Conservation (phyloP, 495 filamentous ascomycete species). For the Aspergillus diversus region DNA sequence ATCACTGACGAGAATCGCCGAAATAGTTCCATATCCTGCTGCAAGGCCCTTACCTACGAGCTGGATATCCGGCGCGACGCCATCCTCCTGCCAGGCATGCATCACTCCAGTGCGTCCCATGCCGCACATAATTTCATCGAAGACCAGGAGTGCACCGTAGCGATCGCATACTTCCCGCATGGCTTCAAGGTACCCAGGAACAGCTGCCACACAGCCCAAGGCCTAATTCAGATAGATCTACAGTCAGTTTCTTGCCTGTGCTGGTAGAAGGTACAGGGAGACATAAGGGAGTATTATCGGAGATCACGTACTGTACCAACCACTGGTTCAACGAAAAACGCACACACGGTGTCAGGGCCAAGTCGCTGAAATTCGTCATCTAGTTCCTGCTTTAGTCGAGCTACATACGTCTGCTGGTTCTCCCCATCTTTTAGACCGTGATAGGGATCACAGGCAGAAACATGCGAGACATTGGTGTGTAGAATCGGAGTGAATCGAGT, state of each 20-base stretch:
- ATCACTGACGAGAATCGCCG: constrained; percentile 38
- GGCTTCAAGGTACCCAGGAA: constrained; percentile 41
- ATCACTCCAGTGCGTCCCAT: constrained; percentile 43
- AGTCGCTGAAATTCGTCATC: constrained; percentile 65
- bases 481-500: neutral
- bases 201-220: constrained; percentile 44
- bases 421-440: constrained; percentile 37
- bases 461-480: constrained; percentile 28
- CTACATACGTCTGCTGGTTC: constrained; percentile 37
- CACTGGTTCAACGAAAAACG: constrained; percentile 66
- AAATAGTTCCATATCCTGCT: constrained; percentile 43
- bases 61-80: constrained; percentile 44
- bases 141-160: constrained; percentile 44
- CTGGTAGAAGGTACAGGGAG: neutral
- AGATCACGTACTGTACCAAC: constrained; percentile 44
- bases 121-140: constrained; percentile 52
- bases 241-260: neutral
- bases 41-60: constrained; percentile 47
- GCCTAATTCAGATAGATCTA: constrained; percentile 14
- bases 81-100: constrained; percentile 45
- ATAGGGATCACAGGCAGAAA: constrained; percentile 46
- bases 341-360: constrained; percentile 64
- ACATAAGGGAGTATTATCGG: neutral
- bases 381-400: constrained; percentile 53
- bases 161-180: constrained; percentile 43